phyloP scores from a whole-genome alignment of 495 filamentous ascomycete genomes.

The Penicillium coprophilum region DNA sequence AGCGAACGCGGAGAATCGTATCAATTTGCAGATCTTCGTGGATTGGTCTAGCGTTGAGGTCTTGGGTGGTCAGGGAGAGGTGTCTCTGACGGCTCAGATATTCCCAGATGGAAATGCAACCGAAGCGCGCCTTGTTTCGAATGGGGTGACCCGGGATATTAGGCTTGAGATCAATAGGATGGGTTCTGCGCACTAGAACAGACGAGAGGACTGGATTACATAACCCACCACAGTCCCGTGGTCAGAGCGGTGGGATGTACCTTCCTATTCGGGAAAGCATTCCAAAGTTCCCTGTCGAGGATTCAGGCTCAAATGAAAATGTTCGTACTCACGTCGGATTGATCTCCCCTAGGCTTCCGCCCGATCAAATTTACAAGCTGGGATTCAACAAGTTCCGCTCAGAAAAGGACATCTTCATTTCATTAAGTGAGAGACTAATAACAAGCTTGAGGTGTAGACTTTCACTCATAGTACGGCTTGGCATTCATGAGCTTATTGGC shows the following conservation, averaged over 20 bases:
- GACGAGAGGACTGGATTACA: too few relatives aligned
- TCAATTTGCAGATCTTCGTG: conserved; percentile 30
- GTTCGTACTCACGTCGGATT: too few relatives aligned
- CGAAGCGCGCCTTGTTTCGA: conserved; percentile 27
- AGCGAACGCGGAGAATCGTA: conserved; percentile 14
- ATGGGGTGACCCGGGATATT: conserved; percentile 24
- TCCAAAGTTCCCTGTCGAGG: too few relatives aligned
- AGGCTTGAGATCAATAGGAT: conserved; percentile 7
- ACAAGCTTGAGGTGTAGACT: neutral
- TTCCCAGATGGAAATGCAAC: conserved; percentile 29
- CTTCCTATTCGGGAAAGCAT: too few relatives aligned
- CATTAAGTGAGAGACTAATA: neutral
- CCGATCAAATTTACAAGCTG: neutral
- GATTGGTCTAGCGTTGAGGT: conserved; percentile 40
- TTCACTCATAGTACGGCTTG: conserved; percentile 25
- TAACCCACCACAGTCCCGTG: too few relatives aligned
- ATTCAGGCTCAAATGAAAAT: too few relatives aligned
- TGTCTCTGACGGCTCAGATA: conserved; percentile 37
- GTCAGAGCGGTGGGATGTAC: too few relatives aligned
- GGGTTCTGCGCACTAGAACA: conserved; percentile 11
- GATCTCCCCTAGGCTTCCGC: too few relatives aligned
- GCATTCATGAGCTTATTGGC: conserved; percentile 17
- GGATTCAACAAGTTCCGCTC: neutral
- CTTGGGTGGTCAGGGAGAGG: conserved; percentile 35
- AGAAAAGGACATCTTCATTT: neutral